These are phyloP conservation scores for Fibroporia radiculosa DNA, from an alignment of 768 basidiomycete species.

Conservation along the genomic window DNA sequence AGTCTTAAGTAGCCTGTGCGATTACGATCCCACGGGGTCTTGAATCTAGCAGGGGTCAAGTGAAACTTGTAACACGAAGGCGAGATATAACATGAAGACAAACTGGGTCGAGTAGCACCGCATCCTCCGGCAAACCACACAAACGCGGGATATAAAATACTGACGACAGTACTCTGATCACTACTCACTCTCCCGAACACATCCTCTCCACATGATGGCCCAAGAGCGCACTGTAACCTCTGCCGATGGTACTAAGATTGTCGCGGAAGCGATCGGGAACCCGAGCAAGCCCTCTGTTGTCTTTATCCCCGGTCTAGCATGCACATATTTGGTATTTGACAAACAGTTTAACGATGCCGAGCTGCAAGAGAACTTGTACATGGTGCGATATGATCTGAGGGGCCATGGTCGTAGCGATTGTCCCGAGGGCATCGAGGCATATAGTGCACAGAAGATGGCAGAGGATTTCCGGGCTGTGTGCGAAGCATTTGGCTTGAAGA, in stretches of 20 bases:
- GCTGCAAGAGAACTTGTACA: slow-evolving; percentile 22
- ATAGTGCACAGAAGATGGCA: slow-evolving; percentile 17
- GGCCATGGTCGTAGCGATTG: slow-evolving; percentile 24
- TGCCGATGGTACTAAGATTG: slow-evolving; percentile 34
- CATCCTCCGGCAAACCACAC: too few relatives aligned
- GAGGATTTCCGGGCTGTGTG: slow-evolving; percentile 24
- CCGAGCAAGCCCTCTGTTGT: slow-evolving; percentile 30
- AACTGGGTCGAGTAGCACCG: too few relatives aligned
- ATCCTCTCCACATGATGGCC: background rate
- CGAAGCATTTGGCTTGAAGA: slow-evolving; percentile 16
- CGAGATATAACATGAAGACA: too few relatives aligned
- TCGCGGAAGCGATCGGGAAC: slow-evolving; percentile 33
- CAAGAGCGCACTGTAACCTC: slow-evolving; percentile 18
- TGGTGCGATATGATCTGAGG: slow-evolving; percentile 27
- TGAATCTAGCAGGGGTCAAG: too few relatives aligned
- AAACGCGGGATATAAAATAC: too few relatives aligned
- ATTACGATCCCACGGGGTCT: too few relatives aligned
- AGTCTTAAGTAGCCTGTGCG: too few relatives aligned
- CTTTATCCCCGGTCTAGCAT: slow-evolving; percentile 34
- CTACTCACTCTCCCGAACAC: background rate
- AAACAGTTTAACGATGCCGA: slow-evolving; percentile 27
- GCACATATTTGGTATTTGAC: slow-evolving; percentile 30
- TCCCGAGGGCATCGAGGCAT: slow-evolving; percentile 16
- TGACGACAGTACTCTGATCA: too few relatives aligned
- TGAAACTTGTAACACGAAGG: too few relatives aligned